A percentile compares a stretch with the other conserved stretches of the same genome.
Conservation (phyloP, 2,329 filamentous ascomycete species). For the Exserohilum turcica region DNA sequence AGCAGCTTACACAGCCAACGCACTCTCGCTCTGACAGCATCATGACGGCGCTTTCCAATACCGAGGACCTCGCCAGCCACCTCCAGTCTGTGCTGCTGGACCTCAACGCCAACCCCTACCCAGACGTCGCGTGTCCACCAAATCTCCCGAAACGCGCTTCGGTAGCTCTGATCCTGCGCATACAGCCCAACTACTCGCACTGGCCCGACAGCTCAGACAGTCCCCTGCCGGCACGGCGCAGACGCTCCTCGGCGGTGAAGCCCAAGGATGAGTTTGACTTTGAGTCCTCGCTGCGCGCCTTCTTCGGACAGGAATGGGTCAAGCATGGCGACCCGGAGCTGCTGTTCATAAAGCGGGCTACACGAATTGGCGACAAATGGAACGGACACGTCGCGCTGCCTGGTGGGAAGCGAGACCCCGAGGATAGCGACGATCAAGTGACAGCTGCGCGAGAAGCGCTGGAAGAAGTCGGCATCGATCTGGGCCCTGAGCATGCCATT, state of each 20-base stretch:
- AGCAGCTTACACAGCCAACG: background rate
- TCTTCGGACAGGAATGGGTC: slow-evolving; percentile 70
- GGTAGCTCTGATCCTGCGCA: slow-evolving; percentile 67
- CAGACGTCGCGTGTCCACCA: slow-evolving; percentile 56
- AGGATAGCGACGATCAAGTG: slow-evolving; percentile 65
- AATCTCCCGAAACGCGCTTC: slow-evolving; percentile 65
- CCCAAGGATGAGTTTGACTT: slow-evolving; percentile 37
- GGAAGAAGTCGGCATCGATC: slow-evolving; percentile 70
- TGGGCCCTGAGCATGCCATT: slow-evolving; percentile 55
- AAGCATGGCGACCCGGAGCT: slow-evolving; percentile 68
- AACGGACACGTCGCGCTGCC: slow-evolving; percentile 71
- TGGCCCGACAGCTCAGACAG: slow-evolving; percentile 51
- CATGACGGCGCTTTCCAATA: slow-evolving; percentile 26
- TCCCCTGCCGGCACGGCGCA: slow-evolving; percentile 25
- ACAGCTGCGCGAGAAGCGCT: slow-evolving; percentile 67
- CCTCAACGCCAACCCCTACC: slow-evolving; percentile 54
- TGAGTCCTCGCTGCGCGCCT: slow-evolving; percentile 57
- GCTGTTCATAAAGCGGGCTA: slow-evolving; percentile 73
- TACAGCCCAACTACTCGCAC: slow-evolving; percentile 63
- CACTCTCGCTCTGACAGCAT: background rate
- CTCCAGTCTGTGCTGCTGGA: slow-evolving; percentile 51
- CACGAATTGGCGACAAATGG: slow-evolving; percentile 69
- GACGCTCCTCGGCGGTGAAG: slow-evolving; percentile 32
- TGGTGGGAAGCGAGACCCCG: slow-evolving; percentile 68
- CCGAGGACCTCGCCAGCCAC: slow-evolving; percentile 45